phyloP scores from a whole-genome alignment of 805 yeast species.

The Cyberlindnera americana region DNA sequence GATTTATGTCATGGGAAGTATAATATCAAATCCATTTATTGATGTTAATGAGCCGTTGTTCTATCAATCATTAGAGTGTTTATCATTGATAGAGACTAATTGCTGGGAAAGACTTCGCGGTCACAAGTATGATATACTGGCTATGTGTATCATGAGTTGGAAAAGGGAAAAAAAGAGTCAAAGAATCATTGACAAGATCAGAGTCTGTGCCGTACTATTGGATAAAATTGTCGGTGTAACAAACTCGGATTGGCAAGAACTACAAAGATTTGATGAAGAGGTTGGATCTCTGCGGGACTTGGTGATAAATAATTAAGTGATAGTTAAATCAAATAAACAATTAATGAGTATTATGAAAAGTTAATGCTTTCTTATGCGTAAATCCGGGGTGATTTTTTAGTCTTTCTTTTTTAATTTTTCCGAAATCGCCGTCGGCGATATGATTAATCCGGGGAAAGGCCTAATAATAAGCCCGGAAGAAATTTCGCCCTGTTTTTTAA shows the following conservation, averaged over 20 bases:
- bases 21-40: constrained; percentile 25
- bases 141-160: constrained; percentile 18
- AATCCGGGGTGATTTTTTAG: too few relatives aligned
- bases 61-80: constrained; percentile 8
- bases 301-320: too few relatives aligned
- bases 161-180: constrained; percentile 10
- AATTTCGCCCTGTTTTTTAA: too few relatives aligned
- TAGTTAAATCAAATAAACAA: too few relatives aligned
- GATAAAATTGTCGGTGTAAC: constrained; percentile 6
- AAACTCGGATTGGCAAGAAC: constrained; percentile 8
- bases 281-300: not conserved
- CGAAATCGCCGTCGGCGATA: too few relatives aligned
- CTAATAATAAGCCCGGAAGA: too few relatives aligned
- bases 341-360: too few relatives aligned
- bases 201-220: constrained; percentile 8
- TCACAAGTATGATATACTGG: constrained; percentile 23
- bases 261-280: constrained; percentile 1
- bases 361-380: too few relatives aligned
- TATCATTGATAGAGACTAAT: constrained; percentile 16
- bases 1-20: constrained; percentile 19
- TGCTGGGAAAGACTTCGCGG: constrained; percentile 23
- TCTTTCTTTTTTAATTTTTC: too few relatives aligned
- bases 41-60: constrained; percentile 16
- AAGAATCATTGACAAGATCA: constrained; percentile 1
- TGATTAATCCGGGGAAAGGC: too few relatives aligned